Conservation (phyloP, 441 rosid genomes). For the Gossypium schwendimanii region DNA sequence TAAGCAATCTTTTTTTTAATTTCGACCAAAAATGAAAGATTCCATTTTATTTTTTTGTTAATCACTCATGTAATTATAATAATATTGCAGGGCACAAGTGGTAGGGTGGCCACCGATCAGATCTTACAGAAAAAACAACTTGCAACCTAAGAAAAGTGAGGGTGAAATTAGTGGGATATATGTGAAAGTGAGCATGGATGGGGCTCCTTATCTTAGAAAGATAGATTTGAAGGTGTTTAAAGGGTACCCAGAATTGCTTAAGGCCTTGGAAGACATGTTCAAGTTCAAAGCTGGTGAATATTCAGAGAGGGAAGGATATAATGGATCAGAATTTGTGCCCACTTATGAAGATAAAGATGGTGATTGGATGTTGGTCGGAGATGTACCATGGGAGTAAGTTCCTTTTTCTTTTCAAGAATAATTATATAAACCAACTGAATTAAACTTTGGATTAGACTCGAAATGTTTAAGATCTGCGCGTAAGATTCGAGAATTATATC, state of each 20-base stretch:
- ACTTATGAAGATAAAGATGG: slow-evolving; percentile 21
- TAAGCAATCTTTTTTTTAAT: slow-evolving; percentile 8
- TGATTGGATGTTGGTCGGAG: slow-evolving; percentile 19
- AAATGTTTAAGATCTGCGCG: too few species aligned
- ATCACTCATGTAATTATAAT: not conserved
- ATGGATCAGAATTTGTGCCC: slow-evolving; percentile 18
- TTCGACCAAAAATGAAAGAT: not conserved
- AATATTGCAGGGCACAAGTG: slow-evolving; percentile 22
- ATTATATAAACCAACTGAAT: too few species aligned
- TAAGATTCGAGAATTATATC: not conserved
- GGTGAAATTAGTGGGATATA: slow-evolving; percentile 12
- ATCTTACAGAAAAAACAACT: slow-evolving; percentile 26
- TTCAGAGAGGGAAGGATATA: slow-evolving; percentile 15
- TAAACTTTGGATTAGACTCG: too few species aligned
- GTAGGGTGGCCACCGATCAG: slow-evolving; percentile 33
- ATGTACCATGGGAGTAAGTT: slow-evolving; percentile 20
- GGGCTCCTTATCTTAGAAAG: slow-evolving; percentile 27
- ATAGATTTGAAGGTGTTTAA: slow-evolving; percentile 22
- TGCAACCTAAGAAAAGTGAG: slow-evolving; percentile 14
- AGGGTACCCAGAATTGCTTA: slow-evolving; percentile 23
- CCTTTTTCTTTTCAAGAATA: not conserved
- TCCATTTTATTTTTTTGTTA: not conserved
- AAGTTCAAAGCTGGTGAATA: slow-evolving; percentile 21
- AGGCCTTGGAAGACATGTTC: slow-evolving; percentile 28
- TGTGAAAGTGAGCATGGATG: slow-evolving; percentile 18